phyloP scores from a whole-genome alignment of 805 yeast species.

The Ogataea populi-albae region DNA sequence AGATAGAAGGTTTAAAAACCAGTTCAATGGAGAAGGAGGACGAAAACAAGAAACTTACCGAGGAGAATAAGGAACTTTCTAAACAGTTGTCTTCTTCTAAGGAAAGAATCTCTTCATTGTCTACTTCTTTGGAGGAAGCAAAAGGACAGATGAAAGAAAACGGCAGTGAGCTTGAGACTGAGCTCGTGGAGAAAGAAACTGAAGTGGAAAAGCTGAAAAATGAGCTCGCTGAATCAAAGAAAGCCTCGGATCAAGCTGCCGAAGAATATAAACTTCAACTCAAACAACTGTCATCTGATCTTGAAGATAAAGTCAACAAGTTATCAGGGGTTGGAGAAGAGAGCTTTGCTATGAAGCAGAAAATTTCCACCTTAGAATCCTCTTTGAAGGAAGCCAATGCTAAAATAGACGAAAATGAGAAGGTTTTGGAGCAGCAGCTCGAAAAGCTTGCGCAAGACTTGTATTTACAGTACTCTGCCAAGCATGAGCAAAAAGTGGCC shows the following conservation, averaged over 20 bases:
- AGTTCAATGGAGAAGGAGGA: no score
- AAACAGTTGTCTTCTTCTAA: constrained; percentile 4
- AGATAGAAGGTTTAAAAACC: constrained; percentile 9
- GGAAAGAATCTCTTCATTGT: constrained; percentile 5
- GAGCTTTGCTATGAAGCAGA: no score
- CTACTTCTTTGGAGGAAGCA: constrained; percentile 1
- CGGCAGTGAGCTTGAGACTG: constrained; percentile 4
- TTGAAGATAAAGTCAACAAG: no score
- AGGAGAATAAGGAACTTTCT: constrained; percentile 9
- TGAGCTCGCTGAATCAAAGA: constrained; percentile 8
- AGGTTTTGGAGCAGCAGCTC: constrained; percentile 50
- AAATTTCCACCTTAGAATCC: constrained; percentile 18
- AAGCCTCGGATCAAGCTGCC: constrained; percentile 3
- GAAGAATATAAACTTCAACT: no score
- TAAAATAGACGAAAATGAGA: constrained; percentile 38
- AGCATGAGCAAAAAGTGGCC: constrained; percentile 70
- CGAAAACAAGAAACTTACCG: constrained; percentile 9
- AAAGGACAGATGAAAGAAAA: constrained; percentile 3
- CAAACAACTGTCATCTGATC: no score
- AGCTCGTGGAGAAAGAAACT: constrained; percentile 12
- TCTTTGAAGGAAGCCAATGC: constrained; percentile 17
- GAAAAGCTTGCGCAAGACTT: constrained; percentile 66
- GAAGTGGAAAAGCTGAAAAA: constrained; percentile 9
- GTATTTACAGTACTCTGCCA: constrained; percentile 70
- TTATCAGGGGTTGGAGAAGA: no score